A percentile compares a stretch with the other conserved stretches of the same genome.
Conservation (phyloP, 164 flowering plant genomes). For the Malania oleifera region DNA sequence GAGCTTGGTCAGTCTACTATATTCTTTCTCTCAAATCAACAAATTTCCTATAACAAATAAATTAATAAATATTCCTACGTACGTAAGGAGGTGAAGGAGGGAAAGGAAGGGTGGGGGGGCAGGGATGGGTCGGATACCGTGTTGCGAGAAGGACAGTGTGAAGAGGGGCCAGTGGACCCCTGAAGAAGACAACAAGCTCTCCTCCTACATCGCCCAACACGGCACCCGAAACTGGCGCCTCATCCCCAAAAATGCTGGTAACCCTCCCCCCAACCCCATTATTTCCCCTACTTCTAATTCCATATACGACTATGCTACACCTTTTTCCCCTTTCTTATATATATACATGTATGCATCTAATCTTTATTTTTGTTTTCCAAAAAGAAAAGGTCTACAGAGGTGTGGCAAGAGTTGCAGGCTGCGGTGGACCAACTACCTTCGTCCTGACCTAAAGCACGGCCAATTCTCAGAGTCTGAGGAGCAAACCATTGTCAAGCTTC, state of each 20-base stretch:
- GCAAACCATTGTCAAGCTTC: slow-evolving; percentile 78
- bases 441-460: slow-evolving; percentile 92
- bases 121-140: slow-evolving; percentile 90
- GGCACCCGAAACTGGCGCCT: slow-evolving; percentile 99
- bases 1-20: no score
- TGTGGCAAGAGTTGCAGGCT: slow-evolving; percentile 97
- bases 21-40: no score
- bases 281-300: not conserved
- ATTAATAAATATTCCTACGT: no score
- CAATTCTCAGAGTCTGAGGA: slow-evolving; percentile 83
- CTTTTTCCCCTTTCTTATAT: not conserved
- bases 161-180: slow-evolving; percentile 98
- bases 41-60: no score
- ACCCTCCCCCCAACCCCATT: slow-evolving; percentile 1
- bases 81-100: not conserved
- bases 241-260: slow-evolving; percentile 95
- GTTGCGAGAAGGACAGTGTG: slow-evolving; percentile 96
- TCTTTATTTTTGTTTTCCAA: not conserved
- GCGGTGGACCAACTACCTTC: slow-evolving; percentile 93
- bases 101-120: not conserved
- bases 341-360: no score
- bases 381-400: slow-evolving; percentile 66
- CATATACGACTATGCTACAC: not conserved
- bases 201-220: slow-evolving; percentile 89
- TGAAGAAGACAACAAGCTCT: slow-evolving; percentile 91